phyloP scores from a whole-genome alignment of 1,284 basidiomycete genomes.

The Microstroma glucosiphilum region DNA sequence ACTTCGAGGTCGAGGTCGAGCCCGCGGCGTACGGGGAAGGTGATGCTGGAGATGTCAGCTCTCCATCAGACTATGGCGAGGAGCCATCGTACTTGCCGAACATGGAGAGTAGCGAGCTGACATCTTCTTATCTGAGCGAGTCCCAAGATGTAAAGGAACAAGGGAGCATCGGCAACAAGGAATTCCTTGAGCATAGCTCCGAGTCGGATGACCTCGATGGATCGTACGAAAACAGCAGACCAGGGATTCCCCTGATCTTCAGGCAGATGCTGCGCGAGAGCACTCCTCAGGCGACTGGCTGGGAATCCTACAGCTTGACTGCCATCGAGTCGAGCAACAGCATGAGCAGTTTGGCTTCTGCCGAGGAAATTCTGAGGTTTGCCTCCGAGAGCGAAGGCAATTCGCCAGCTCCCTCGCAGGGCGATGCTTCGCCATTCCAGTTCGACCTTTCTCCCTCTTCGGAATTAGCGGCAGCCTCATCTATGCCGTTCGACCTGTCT shows the following conservation, averaged over 20 bases:
- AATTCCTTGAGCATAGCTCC: no score
- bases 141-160: neutral
- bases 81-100: neutral
- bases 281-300: neutral
- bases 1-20: slow-evolving; percentile 1
- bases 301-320: no score
- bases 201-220: no score
- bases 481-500: no score
- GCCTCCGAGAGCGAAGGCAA: no score
- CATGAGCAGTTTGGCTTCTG: no score
- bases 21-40: neutral
- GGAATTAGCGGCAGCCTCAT: no score
- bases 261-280: neutral
- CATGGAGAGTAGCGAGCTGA: neutral
- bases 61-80: slow-evolving; percentile 1
- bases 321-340: no score
- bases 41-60: neutral
- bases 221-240: neutral
- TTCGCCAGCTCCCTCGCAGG: no score
- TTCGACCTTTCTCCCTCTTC: no score
- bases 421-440: no score
- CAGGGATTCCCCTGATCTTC: neutral
- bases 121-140: neutral
- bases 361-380: no score
- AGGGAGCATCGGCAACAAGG: neutral